Percentiles rank a stretch among this genome's conserved stretches.
phyloP scores from a whole-genome alignment of 768 basidiomycete genomes.

The Tricholoma sp. region DNA sequence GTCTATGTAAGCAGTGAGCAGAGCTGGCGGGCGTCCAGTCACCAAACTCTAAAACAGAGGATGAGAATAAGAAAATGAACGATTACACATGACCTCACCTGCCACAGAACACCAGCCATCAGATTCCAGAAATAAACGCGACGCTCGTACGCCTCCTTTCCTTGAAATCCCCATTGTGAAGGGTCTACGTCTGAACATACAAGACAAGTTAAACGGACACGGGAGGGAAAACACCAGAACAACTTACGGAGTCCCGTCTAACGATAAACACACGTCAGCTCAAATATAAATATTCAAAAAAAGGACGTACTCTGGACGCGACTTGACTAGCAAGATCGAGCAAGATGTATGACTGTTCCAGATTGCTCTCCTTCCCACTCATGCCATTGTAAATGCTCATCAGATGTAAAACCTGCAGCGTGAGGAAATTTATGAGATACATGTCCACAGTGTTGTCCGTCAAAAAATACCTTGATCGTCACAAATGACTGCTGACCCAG shows the following conservation, averaged over 20 bases:
- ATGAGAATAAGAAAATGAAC: not conserved
- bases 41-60: slow-evolving; percentile 32
- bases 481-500: slow-evolving; percentile 39
- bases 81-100: slow-evolving; percentile 26
- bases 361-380: slow-evolving; percentile 46
- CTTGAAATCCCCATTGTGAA: slow-evolving; percentile 43
- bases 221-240: not conserved
- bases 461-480: slow-evolving; percentile 35
- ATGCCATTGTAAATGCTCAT: slow-evolving; percentile 53
- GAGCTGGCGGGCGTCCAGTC: slow-evolving; percentile 45
- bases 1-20: slow-evolving; percentile 38
- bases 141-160: slow-evolving; percentile 47
- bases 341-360: slow-evolving; percentile 41
- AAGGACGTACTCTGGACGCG: slow-evolving; percentile 38
- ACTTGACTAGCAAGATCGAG: slow-evolving; percentile 45
- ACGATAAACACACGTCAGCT: slow-evolving; percentile 4
- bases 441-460: not conserved
- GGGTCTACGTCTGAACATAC: slow-evolving; percentile 42
- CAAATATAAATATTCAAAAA: not conserved
- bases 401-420: slow-evolving; percentile 36
- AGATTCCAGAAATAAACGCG: slow-evolving; percentile 55
- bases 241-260: slow-evolving; percentile 42
- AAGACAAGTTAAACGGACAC: slow-evolving; percentile 1
- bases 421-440: not conserved
- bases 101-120: slow-evolving; percentile 42